Evolutionary conservation across 495 filamentous ascomycete species (phyloP), one percentile per base, ranked within the genome.

Genomic region (Neurospora terricola): DNA sequence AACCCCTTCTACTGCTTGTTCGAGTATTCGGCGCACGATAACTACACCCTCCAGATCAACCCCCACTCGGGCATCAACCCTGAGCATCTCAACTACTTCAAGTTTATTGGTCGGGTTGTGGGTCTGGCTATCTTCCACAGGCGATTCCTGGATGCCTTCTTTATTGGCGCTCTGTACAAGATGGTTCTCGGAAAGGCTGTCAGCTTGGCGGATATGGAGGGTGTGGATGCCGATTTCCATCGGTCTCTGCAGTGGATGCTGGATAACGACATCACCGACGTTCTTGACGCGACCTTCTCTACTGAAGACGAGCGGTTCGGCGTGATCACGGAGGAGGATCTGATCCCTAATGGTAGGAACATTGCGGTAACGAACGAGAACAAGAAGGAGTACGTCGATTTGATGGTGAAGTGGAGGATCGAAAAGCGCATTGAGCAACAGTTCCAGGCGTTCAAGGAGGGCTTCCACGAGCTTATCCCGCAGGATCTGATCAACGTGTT

Each of bases 1-100:
- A 99, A 99, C 82, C 96, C 96, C 71, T 99, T 99, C 85, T 99
- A 99, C 85, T 99, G 96, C 83, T 87, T 99, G 66, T 99, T 99
- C 86, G 96, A 99, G 84, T 99, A 99, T 81, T 98, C 96, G 74
- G 96, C 96, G 38, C 96, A 99, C 85, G 96, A 99, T 89, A 99
- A 99, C 85, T 99, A 99, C 85, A 99, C 96, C 71, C 91, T 99
- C 72, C 96, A 99, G 84, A 99, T 99, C 86, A 99, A 99, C 84
- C 96, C 96, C 72, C 96, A 99, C 80, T 99, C 96, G 73, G 96
- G 96, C 75, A 98, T 99, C 82, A 99, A 99, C 83, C 96, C 96
- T 8, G 96, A 99, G 83, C 96, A 99, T 88, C 86, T 99, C 76
- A 97, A 97, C 78, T 99, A 97, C 83, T 99, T 99, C 88, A 99